Base-by-base conservation (phyloP, 805 yeast genomes). In the Pichia deserticola region DNA sequence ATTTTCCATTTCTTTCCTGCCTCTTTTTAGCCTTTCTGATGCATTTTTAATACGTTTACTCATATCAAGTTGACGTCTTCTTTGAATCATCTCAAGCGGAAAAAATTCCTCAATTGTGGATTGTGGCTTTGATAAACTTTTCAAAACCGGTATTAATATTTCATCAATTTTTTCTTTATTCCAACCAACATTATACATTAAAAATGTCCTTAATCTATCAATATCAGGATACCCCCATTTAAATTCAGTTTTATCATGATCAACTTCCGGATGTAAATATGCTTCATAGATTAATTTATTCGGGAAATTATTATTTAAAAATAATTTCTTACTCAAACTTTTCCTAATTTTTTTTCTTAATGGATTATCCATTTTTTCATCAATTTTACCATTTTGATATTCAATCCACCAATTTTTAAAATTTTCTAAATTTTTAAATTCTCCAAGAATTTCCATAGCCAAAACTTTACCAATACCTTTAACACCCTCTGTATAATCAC, bases 401-500 rank as follows among this genome's bases (percentile, higher is more conserved):
- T 59, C 67, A 53, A 64, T 68, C 84, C 76, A 80, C 89, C 92
- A 86, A 55, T 60, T 56, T 30, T 67, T 75, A 71, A 72, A 77
- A 60, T 35, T 60, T 9, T 59, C 53, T 38, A 79, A 49, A 30
- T 54, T 52, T 1, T 77, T 80, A 67, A 92, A 93, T 57, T 90
- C 95, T 0, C 95, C 96, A 36, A 93, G 59, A 20, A 93, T 78
- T 64, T 93, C 97, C 79, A 89, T 79, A 0, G 96, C 93, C 20
- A 84, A 75, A 1, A 93, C 98, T 0, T 97, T 97, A 1, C 99
- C 99, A 52, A 93, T 76, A 3, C 98, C 96, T 51, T 86, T 84
- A 36, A 93, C 67, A 0, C 99, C 99, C 47, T 84, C 87, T 0
- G 99, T 90, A 63, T 93, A 93, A 68, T 93, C 99, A 65, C 97